Conservation (phyloP, 768 basidiomycete genomes). For the Coprinellus micaceus region DNA sequence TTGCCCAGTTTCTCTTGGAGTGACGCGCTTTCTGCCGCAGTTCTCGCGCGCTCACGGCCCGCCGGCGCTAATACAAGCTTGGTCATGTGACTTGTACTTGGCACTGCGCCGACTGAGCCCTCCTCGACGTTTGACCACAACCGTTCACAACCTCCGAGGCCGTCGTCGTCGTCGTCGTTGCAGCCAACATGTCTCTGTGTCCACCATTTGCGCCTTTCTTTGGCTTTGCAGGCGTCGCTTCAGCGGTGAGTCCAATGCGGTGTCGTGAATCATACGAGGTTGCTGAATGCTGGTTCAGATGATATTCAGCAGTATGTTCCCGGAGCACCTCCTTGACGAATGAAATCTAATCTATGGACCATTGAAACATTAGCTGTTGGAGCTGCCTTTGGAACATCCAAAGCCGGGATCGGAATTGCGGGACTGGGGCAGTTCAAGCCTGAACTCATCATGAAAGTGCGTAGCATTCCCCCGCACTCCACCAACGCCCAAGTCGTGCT, state of each 20-base stretch:
- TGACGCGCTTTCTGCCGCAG: not conserved
- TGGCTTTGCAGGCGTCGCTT: constrained; percentile 95
- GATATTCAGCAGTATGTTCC: constrained; percentile 90
- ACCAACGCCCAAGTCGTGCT: not conserved
- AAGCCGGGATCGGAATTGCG: constrained; percentile 95
- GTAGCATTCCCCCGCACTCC: constrained; percentile 17
- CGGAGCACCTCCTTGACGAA: not conserved
- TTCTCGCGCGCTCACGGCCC: not conserved
- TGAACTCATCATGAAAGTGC: constrained; percentile 97
- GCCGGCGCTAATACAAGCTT: not conserved
- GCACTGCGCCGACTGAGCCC: not conserved
- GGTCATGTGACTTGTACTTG: constrained; percentile 2
- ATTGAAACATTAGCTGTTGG: constrained; percentile 62
- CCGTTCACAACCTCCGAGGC: not conserved
- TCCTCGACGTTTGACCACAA: not conserved
- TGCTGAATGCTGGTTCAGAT: constrained; percentile 52
- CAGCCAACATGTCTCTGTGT: constrained; percentile 58
- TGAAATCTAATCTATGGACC: constrained; percentile 8
- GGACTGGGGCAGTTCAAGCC: constrained; percentile 92
- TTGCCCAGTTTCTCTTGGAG: not conserved
- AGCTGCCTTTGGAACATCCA: constrained; percentile 94
- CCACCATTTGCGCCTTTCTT: constrained; percentile 98
- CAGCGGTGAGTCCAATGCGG: constrained; percentile 64
- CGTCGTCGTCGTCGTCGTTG: constrained; percentile 5
- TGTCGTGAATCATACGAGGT: not conserved